These are phyloP conservation scores for Platanus orientalis DNA, from an alignment of 164 flowering plant genomes.

Conservation along the genomic window DNA sequence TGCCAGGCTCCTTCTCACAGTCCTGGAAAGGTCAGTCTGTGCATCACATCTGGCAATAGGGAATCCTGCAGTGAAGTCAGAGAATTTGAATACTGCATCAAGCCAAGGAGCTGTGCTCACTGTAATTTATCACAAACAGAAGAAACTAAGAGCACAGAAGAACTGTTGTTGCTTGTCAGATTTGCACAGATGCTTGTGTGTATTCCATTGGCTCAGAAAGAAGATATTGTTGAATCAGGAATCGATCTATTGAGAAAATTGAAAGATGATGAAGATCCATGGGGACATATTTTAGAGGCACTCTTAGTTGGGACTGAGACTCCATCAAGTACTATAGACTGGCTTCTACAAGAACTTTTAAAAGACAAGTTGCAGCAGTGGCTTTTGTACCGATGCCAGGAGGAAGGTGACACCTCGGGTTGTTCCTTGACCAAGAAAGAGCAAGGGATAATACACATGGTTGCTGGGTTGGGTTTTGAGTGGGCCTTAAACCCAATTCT, in stretches of 20 bases:
- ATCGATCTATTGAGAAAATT: constrained; percentile 19
- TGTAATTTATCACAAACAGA: constrained; percentile 27
- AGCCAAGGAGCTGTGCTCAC: constrained; percentile 22
- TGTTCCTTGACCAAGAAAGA: constrained; percentile 77
- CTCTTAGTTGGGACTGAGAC: constrained; percentile 53
- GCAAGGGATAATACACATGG: constrained; percentile 89
- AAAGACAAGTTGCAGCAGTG: constrained; percentile 75
- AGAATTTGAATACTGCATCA: constrained; percentile 77
- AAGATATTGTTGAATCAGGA: constrained; percentile 29
- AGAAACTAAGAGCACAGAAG: constrained; percentile 49
- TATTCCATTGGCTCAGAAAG: constrained; percentile 30
- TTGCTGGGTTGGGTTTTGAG: constrained; percentile 88
- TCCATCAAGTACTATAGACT: constrained; percentile 42
- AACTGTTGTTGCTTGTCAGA: constrained; percentile 60
- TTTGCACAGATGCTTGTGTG: constrained; percentile 66
- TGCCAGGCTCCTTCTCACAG: constrained; percentile 71
- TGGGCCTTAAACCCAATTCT: constrained; percentile 86
- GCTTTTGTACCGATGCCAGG: constrained; percentile 45
- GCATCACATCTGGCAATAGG: constrained; percentile 75
- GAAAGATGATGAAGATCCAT: constrained; percentile 48
- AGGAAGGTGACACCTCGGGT: constrained; percentile 19
- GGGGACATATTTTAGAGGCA: constrained; percentile 54
- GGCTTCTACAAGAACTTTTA: constrained; percentile 74
- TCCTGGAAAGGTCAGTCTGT: constrained; percentile 70
- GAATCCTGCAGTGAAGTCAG: constrained; percentile 87